Evolutionary conservation across 139 green algal species (phyloP).

Genomic region (Picochlorum costavermella): DNA sequence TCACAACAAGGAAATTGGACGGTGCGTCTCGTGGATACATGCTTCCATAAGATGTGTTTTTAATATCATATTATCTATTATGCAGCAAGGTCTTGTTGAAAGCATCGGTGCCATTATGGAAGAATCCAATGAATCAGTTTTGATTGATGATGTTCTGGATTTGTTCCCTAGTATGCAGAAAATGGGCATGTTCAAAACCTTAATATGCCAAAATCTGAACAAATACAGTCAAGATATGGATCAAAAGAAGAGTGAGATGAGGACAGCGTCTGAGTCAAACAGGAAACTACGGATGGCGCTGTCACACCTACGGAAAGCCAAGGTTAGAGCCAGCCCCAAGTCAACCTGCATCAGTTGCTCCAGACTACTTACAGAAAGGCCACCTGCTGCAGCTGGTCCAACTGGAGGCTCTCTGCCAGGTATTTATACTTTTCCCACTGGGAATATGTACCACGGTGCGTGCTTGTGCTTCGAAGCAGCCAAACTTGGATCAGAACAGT

Average conservation of each 20-base stretch:
- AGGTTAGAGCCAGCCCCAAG: slow-evolving; percentile 37
- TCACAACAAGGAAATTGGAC: not conserved
- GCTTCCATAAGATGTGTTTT: not conserved
- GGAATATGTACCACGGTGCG: slow-evolving; percentile 51
- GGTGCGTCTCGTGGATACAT: not conserved
- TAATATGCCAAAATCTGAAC: slow-evolving; percentile 75
- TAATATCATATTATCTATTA: not conserved
- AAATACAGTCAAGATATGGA: slow-evolving; percentile 73
- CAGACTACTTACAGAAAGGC: slow-evolving; percentile 28
- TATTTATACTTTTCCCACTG: slow-evolving; percentile 73
- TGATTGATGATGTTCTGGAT: slow-evolving; percentile 93
- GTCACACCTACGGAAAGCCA: not conserved
- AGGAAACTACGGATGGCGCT: slow-evolving; percentile 4
- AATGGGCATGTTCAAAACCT: slow-evolving; percentile 91
- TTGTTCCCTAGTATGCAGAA: slow-evolving; percentile 95
- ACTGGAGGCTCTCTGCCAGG: slow-evolving; percentile 46
- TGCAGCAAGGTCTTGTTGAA: slow-evolving; percentile 21
- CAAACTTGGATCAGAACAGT: slow-evolving; percentile 6
- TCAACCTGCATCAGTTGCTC: slow-evolving; percentile 55
- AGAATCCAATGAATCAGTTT: slow-evolving; percentile 65
- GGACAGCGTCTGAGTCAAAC: slow-evolving; percentile 63
- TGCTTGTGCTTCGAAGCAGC: slow-evolving; percentile 50
- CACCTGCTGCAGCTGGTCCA: slow-evolving; percentile 27
- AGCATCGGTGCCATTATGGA: slow-evolving; percentile 59
- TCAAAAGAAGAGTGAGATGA: slow-evolving; percentile 61